phyloP scores from a whole-genome alignment of 208 protist genomes.

The Leptomonas pyrrhocoris region DNA sequence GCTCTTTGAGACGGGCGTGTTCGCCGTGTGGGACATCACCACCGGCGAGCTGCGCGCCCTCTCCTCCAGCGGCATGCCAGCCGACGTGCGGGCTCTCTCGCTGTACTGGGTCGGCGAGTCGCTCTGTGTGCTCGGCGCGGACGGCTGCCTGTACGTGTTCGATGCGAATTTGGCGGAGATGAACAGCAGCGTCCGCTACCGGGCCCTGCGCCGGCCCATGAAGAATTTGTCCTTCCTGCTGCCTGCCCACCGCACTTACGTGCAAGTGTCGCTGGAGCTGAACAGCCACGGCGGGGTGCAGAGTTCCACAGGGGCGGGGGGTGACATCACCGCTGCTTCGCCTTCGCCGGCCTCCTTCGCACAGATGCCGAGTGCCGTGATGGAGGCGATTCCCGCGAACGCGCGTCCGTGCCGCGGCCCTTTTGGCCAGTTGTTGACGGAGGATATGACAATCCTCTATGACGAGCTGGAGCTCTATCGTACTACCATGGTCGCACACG shows the following conservation, averaged over 20 bases:
- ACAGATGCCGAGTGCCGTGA: constrained; percentile 44
- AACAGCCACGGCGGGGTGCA: not conserved
- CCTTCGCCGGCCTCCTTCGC: not conserved
- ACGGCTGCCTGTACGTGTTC: constrained; percentile 62
- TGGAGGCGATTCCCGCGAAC: constrained; percentile 35
- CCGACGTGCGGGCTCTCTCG: constrained; percentile 31
- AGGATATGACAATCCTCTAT: constrained; percentile 46
- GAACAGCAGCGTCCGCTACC: constrained; percentile 69
- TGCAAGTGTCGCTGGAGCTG: constrained; percentile 57
- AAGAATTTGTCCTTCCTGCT: constrained; percentile 79
- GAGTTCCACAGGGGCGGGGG: not conserved
- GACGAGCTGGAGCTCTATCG: constrained; percentile 80
- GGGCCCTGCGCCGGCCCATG: constrained; percentile 67
- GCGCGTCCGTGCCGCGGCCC: constrained; percentile 72
- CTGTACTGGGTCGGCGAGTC: constrained; percentile 51
- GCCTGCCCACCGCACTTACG: constrained; percentile 66
- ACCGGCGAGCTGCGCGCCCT: constrained; percentile 54
- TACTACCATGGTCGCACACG: constrained; percentile 69
- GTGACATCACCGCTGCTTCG: not conserved
- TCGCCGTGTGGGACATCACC: constrained; percentile 67
- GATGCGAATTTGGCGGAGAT: constrained; percentile 51
- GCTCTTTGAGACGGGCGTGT: constrained; percentile 45
- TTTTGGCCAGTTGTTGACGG: constrained; percentile 73
- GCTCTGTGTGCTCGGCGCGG: constrained; percentile 55
- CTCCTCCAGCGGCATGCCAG: constrained; percentile 33